Conservation (phyloP, 345 rosid species). For the Citrus australasica region DNA sequence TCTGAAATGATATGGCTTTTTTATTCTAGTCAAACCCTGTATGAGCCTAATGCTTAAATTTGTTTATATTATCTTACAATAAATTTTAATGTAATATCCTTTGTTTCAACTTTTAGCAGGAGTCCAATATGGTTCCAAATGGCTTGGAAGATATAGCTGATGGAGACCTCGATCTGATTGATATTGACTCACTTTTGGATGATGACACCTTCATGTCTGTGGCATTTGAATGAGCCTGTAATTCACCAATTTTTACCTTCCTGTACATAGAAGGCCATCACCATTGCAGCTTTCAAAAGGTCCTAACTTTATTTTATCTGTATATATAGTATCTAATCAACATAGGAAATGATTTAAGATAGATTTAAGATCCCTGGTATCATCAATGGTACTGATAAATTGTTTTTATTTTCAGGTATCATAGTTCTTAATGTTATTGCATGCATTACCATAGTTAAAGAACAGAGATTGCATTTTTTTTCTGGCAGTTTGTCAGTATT, state of each 20-base stretch:
- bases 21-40: not conserved
- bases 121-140: conserved; percentile 32
- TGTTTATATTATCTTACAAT: no score
- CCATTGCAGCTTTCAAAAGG: conserved; percentile 9
- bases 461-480: not conserved
- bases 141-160: conserved; percentile 29
- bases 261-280: conserved; percentile 20
- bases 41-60: not conserved
- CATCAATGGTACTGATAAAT: not conserved
- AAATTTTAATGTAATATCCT: not conserved
- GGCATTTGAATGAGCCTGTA: conserved; percentile 41
- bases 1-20: not conserved
- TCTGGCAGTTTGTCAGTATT: no score
- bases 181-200: conserved; percentile 63
- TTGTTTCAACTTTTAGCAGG: conserved; percentile 23
- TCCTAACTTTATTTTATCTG: conserved; percentile 9
- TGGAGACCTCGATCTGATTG: conserved; percentile 44
- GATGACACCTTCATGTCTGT: conserved; percentile 70
- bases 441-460: not conserved
- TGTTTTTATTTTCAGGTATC: not conserved
- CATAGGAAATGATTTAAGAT: not conserved
- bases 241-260: not conserved
- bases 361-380: not conserved
- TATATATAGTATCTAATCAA: conserved; percentile 22
- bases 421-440: not conserved